Evolutionary conservation across 768 basidiomycete genomes (phyloP).

Genomic region (Tulasnella sp.): DNA sequence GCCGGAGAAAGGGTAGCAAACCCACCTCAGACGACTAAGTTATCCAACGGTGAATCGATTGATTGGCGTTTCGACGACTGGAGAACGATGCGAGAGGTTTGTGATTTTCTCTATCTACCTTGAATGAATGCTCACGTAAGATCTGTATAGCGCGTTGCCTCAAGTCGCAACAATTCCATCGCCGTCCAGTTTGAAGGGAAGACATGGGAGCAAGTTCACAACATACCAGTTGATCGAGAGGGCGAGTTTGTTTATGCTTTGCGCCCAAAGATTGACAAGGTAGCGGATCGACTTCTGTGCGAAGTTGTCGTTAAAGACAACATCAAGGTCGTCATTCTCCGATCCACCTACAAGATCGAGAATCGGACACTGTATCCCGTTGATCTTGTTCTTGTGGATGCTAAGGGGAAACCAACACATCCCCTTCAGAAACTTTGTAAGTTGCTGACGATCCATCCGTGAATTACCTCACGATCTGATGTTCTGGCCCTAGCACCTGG

Average conservation of each 20-base stretch:
- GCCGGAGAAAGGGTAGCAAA: slow-evolving; percentile 41
- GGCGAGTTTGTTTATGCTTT: slow-evolving; percentile 81
- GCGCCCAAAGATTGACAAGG: slow-evolving; percentile 63
- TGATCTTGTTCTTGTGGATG: slow-evolving; percentile 82
- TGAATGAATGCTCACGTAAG: neutral
- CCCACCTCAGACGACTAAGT: slow-evolving; percentile 35
- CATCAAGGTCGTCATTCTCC: slow-evolving; percentile 84
- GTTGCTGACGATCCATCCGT: slow-evolving; percentile 19
- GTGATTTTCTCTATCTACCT: slow-evolving; percentile 14
- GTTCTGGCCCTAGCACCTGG: slow-evolving; percentile 48
- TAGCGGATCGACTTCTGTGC: slow-evolving; percentile 69
- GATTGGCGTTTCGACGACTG: slow-evolving; percentile 98
- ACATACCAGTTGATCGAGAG: slow-evolving; percentile 85
- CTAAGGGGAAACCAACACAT: slow-evolving; percentile 64
- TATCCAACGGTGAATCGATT: slow-evolving; percentile 59
- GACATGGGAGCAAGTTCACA: slow-evolving; percentile 76
- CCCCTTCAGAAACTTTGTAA: slow-evolving; percentile 69
- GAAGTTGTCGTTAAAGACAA: slow-evolving; percentile 84
- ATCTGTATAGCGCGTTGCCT: slow-evolving; percentile 40
- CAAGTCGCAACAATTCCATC: slow-evolving; percentile 68
- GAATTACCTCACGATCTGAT: neutral
- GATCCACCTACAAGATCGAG: slow-evolving; percentile 84
- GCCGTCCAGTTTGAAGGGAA: slow-evolving; percentile 74
- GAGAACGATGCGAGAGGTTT: slow-evolving; percentile 83
- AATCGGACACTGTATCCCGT: slow-evolving; percentile 85